Conservation (phyloP, 352 stramenopile genomes). For the Phytophthora aleatoria region DNA sequence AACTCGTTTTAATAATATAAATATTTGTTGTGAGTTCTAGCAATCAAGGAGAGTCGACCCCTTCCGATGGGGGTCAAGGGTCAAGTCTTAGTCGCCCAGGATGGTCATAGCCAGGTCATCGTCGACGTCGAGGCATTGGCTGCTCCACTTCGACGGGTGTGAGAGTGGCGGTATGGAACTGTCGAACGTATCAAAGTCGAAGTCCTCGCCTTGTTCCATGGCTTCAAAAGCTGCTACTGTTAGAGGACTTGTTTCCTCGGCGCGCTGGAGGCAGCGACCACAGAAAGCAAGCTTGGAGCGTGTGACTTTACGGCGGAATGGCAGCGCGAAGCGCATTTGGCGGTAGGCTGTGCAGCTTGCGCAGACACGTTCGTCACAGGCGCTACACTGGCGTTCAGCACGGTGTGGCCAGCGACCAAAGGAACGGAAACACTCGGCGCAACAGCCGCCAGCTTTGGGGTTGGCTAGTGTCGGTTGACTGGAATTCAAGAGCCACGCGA, state of each 20-base stretch:
- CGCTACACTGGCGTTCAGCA: conserved; percentile 37
- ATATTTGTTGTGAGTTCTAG: conserved; percentile 12
- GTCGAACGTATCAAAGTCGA: conserved; percentile 22
- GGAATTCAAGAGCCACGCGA: conserved; percentile 40
- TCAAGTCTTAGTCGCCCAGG: conserved; percentile 26
- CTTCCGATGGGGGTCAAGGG: conserved; percentile 25
- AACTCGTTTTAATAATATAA: conserved; percentile 15
- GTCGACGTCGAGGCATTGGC: conserved; percentile 21
- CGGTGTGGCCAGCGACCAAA: conserved; percentile 32
- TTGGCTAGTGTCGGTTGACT: conserved; percentile 33
- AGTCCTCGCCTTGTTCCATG: conserved; percentile 31
- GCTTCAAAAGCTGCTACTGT: conserved; percentile 35
- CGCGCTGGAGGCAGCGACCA: conserved; percentile 35
- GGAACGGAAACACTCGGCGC: conserved; percentile 36
- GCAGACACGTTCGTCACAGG: conserved; percentile 40
- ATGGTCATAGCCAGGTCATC: conserved; percentile 45
- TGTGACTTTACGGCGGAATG: conserved; percentile 35
- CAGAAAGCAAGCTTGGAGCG: conserved; percentile 36
- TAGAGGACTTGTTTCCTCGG: conserved; percentile 31
- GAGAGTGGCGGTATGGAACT: conserved; percentile 23
- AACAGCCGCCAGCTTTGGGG: conserved; percentile 28
- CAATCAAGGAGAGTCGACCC: conserved; percentile 2
- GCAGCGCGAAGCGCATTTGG: conserved; percentile 35
- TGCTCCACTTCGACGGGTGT: conserved; percentile 23
- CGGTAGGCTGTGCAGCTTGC: conserved; percentile 29